Base-by-base conservation (phyloP, 495 filamentous ascomycete species). In the Hypoxylon cercidicola region DNA sequence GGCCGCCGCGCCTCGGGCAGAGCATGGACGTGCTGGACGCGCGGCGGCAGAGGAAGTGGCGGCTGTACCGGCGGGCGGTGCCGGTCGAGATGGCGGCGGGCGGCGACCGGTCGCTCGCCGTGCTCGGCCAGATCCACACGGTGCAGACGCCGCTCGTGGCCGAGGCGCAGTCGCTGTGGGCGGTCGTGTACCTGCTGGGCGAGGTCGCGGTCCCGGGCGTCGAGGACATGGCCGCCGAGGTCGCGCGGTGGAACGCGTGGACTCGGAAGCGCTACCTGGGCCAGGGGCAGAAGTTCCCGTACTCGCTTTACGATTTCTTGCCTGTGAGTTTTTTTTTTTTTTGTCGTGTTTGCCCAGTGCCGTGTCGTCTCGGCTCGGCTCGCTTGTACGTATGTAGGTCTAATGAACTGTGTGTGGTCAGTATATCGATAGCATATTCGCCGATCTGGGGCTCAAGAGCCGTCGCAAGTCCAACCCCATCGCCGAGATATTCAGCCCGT, bases 171-270 rank as follows among this genome's bases (percentile, higher is more conserved):
- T 60, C 75, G 1, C 37, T 75, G 6, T 75, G 72, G 72, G 70
- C 48, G 3, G 57, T 69, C 18, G 37, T 60, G 9, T 72, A 71
- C 43, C 60, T 79, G 6, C 66, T 74, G 6, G 74, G 72, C 1
- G 60, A 71, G 43, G 9, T 76, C 16, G 63, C 71, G 5, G 25
- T 76, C 3, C 76, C 73, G 0, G 62, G 65, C 8, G 13, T 66
- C 4, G 48, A 62, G 2, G 57, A 58, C 11, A 79, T 79, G 75
- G 70, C 41, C 0, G 47, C 41, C 32, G 78, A 79, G 48, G 64
- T 77, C n/a, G 66, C 77, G 1, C 45, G 62, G 7, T 77, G 70
- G 68, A 77, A 76, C 34, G 74, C 70, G 0, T 80, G 77, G 76
- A 74, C 72, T 0, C 52, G 77, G 1, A 79, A 75, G 66, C 59